A percentile compares a stretch with the other conserved stretches of the same genome.
phyloP scores from a whole-genome alignment of 768 basidiomycete species.

The Serendipita sp. region DNA sequence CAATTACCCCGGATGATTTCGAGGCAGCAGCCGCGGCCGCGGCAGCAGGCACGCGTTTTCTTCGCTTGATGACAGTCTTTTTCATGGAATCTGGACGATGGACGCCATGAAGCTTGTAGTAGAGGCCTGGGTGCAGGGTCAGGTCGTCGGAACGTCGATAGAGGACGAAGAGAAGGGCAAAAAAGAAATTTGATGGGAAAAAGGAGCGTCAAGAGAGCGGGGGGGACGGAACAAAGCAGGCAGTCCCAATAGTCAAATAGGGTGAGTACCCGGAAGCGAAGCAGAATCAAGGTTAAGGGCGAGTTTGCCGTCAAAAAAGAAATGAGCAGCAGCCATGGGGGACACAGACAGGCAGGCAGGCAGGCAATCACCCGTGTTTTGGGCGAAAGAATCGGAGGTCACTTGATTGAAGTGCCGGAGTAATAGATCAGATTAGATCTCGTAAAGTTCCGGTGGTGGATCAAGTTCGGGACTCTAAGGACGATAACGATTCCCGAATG shows the following conservation, averaged over 20 bases:
- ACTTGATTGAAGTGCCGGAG: neutral
- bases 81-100: conserved; percentile 98
- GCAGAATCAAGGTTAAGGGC: neutral
- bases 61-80: conserved; percentile 94
- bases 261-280: too few relatives aligned
- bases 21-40: conserved; percentile 22
- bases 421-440: conserved; percentile 7
- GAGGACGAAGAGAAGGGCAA: neutral
- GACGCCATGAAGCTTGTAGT: conserved; percentile 95
- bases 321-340: too few relatives aligned
- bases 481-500: neutral
- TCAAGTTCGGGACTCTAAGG: neutral
- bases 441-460: neutral
- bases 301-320: neutral
- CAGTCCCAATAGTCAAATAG: too few relatives aligned
- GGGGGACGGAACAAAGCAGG: too few relatives aligned
- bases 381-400: neutral
- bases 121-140: conserved; percentile 47
- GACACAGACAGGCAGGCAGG: too few relatives aligned
- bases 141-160: neutral
- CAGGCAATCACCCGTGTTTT: neutral
- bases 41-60: conserved; percentile 92
- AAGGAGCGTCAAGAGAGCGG: neutral
- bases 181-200: neutral
- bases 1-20: conserved; percentile 4